Base-by-base conservation (phyloP, 768 basidiomycete genomes). In the Lentinus tigrinus region DNA sequence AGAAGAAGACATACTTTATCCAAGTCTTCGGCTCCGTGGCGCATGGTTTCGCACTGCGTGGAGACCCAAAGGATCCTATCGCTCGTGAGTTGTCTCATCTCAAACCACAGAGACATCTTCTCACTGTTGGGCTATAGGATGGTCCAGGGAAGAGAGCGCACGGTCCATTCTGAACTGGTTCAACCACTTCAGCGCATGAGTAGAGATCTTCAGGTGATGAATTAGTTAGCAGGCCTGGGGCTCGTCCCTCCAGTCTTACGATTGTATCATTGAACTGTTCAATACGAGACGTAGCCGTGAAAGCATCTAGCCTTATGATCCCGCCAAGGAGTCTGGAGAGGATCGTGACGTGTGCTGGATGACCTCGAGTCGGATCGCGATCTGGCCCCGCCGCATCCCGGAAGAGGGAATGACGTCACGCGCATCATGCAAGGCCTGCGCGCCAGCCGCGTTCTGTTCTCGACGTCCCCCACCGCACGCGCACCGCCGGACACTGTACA, bases 1-100 rank as follows among this genome's bases (percentile, higher is more conserved):
- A 67, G 23, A 82, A 82, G 53, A 77, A 78, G 0, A 73, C 70
- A 0, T 87, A 86, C 65, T 79, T 83, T 60, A 73, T 85, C 59
- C 85, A 86, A 47, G 64, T 83, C 16, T 87, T 87, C 66, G 79
- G 81, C 4, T 72, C 74, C 0, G 72, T 78, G 11, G 60, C 63
- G 8, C 77, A 78, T 27, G 76, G 77, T 3, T 78, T 78, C 28
- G 72, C 63, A 36, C 47, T 70, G 7, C 67, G 74, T 34, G 72
- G 63, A 2, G 68, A 75, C 63, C 68, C 65, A 27, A 57, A 40
- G 5, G 53, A 50, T 9, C 50, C 53, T 4, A 17, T 57, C 11
- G 47, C 58, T 47, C 58, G 63, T 63, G 34, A 13, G 62, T 49
- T 0, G 11, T 34, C 23, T 37, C 37, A 16, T 3, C 26, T 28